These are phyloP conservation scores for Rhododendron kiyosumense DNA, from an alignment of 148 eudicot genomes.

Conservation along the genomic window DNA sequence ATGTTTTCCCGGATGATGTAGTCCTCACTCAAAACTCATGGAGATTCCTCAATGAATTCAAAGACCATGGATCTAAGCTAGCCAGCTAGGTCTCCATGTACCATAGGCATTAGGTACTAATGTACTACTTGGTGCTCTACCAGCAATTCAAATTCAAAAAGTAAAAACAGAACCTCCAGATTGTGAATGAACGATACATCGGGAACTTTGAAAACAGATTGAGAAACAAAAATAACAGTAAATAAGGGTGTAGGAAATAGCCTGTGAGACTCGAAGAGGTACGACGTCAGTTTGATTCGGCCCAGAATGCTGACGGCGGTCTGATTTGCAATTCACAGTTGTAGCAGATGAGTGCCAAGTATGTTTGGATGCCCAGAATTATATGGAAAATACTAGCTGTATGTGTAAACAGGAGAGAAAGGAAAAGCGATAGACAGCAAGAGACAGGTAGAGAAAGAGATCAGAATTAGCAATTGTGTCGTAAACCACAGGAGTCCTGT, in stretches of 20 bases:
- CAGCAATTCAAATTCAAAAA: background rate
- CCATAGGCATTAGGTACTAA: background rate
- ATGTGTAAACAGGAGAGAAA: background rate
- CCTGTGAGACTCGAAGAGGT: background rate
- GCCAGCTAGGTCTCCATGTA: background rate
- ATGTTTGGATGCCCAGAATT: background rate
- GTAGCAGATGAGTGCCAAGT: background rate
- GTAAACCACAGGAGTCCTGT: background rate
- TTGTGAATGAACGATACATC: background rate
- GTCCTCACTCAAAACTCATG: background rate
- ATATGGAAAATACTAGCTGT: background rate
- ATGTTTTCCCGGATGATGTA: background rate
- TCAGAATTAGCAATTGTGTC: background rate
- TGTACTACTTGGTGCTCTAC: background rate
- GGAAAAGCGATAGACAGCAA: background rate
- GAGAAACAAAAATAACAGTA: background rate
- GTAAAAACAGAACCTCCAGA: background rate
- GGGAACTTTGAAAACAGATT: background rate
- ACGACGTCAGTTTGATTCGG: background rate
- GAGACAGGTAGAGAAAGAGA: background rate
- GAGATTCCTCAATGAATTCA: background rate
- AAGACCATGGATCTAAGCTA: background rate
- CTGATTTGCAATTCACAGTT: background rate
- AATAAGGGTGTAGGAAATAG: background rate
- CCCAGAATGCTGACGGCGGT: background rate